Evolutionary conservation across 495 filamentous ascomycete genomes (phyloP), one percentile per base, ranked within the genome.

Genomic region (Hyaloscypha finlandica): DNA sequence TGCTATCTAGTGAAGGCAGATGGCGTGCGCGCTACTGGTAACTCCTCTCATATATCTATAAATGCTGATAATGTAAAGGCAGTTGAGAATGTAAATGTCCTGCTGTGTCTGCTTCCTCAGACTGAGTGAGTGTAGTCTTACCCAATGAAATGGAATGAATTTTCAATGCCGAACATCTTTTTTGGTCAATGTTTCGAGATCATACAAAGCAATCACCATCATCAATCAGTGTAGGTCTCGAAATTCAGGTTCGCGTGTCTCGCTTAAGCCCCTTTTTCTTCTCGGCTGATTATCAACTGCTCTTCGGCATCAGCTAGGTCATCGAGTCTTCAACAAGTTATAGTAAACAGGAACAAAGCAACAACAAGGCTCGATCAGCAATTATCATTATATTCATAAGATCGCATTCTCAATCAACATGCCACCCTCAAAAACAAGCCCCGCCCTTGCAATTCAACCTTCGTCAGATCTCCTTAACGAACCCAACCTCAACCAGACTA

Each of bases 401-500:
- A 16, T 4, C 16, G 16, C 42, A 19, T 14, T 48, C 16, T 19
- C 8, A 48, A 37, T 8, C 42, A 48, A 12, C 1, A 4, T 48
- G 4, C 42, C 42, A 48, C 16, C 42, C 42, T 14, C 42, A 14
- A 48, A 48, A 6, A 48, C 42, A 48, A 48, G 16, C 0, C 62
- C 11, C 3, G 12, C 32, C 8, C 32, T 37, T 2, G 20, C 53
- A 33, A 5, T 2, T 1, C 2, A 52, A 53, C 37, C 2, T 32
- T 22, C 8, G 9, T 69, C 57, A 87, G 61, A 89, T 84, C 68
- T 88, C 86, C 79, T 90, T 90, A 14, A 92, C 79, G 71, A 90
- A 92, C 8, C 89, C 89, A 19, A 91, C 86, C 72, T 91, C 89
- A 37, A 91, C 86, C 25, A 90, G 71, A 55, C 81, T 78, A 59